Percentiles rank a stretch among this genome's conserved stretches.
These are phyloP conservation scores for Globisporangium megalacanthum DNA, from an alignment of 352 stramenopile genomes.

Conservation along the genomic window DNA sequence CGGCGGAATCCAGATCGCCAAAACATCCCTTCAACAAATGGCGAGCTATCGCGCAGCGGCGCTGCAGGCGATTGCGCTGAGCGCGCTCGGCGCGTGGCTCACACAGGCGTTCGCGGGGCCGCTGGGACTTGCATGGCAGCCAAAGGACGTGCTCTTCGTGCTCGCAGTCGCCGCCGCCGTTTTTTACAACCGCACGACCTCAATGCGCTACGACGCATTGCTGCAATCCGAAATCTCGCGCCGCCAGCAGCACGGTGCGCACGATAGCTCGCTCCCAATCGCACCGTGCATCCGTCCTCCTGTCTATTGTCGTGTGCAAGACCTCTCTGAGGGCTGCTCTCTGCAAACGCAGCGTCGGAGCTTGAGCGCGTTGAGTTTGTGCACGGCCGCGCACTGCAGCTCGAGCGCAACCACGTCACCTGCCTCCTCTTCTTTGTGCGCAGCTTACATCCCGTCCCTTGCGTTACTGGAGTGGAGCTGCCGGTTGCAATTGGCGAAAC, in stretches of 20 bases:
- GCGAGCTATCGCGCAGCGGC: slow-evolving; percentile 28
- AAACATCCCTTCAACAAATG: not conserved
- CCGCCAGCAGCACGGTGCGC: slow-evolving; percentile 9
- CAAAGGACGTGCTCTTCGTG: slow-evolving; percentile 65
- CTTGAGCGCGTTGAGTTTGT: slow-evolving; percentile 55
- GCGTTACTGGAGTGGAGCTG: not conserved
- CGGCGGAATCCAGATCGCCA: slow-evolving; percentile 84
- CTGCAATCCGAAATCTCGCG: slow-evolving; percentile 16
- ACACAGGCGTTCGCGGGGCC: slow-evolving; percentile 35
- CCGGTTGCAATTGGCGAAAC: not conserved
- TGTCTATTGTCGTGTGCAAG: not conserved
- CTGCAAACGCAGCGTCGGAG: slow-evolving; percentile 20
- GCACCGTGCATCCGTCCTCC: too few relatives aligned
- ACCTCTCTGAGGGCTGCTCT: not conserved
- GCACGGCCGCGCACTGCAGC: slow-evolving; percentile 35
- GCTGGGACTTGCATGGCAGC: slow-evolving; percentile 31
- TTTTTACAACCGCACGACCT: slow-evolving; percentile 45
- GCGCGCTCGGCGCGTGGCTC: slow-evolving; percentile 43
- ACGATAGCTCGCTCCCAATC: not conserved
- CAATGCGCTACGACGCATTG: slow-evolving; percentile 48
- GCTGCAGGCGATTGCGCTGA: slow-evolving; percentile 32
- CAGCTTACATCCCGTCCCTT: not conserved
- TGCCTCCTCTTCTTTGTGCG: slow-evolving; percentile 76
- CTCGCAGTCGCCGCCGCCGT: slow-evolving; percentile 43
- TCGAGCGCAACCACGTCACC: slow-evolving; percentile 57